Percentiles rank a stretch among this genome's conserved stretches.
Conservation (phyloP, 306 rosid species). For the Cucumis melo region DNA sequence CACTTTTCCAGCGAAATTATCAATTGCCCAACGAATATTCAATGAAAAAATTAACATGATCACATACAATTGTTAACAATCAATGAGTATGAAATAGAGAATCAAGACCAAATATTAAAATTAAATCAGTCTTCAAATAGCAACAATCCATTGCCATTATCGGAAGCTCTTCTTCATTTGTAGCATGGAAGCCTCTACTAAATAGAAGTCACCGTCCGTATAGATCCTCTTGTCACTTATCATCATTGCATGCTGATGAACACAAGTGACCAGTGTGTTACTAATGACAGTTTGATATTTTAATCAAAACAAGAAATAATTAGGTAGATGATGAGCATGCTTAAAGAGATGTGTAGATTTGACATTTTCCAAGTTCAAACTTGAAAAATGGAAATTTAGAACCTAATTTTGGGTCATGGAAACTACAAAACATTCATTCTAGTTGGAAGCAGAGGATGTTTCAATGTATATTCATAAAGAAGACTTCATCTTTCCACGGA, state of each 20-base stretch:
- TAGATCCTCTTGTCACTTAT: conserved; percentile 40
- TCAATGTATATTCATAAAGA: not conserved
- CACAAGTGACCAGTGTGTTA: not conserved
- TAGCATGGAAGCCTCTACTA: conserved; percentile 18
- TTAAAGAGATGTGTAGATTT: not conserved
- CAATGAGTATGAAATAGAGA: not conserved
- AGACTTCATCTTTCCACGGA: not conserved
- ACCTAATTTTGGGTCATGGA: not conserved
- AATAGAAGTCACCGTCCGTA: conserved; percentile 35
- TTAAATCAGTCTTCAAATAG: not conserved
- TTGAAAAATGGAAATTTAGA: not conserved
- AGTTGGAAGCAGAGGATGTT: not conserved
- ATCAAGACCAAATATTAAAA: not conserved
- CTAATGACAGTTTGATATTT: not conserved
- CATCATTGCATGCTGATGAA: conserved; percentile 78
- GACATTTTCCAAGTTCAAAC: not conserved
- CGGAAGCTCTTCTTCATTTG: conserved; percentile 15
- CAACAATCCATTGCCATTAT: not conserved
- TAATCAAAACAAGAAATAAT: not conserved
- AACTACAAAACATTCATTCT: not conserved
- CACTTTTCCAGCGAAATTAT: not conserved
- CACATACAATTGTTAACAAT: not conserved
- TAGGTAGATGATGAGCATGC: not conserved
- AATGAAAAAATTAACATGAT: not conserved
- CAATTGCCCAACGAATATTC: not conserved